These are phyloP conservation scores for Mycena amicta DNA, from an alignment of 768 basidiomycete species.

Conservation along the genomic window DNA sequence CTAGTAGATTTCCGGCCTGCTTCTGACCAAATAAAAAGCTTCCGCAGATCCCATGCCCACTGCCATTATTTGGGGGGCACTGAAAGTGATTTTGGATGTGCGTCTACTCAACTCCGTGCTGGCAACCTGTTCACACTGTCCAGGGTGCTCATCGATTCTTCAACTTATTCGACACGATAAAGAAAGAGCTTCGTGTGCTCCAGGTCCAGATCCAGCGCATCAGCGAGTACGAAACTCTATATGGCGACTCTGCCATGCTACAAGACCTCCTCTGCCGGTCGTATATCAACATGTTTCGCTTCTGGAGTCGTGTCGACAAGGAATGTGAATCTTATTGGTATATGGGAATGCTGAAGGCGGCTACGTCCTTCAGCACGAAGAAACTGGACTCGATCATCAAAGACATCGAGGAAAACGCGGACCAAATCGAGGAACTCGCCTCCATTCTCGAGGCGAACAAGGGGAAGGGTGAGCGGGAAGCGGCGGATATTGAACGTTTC, in stretches of 20 bases:
- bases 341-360: neutral
- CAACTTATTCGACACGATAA: conserved; percentile 26
- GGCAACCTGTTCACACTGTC: neutral
- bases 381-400: conserved; percentile 18
- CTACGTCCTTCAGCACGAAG: conserved; percentile 9
- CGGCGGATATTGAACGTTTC: conserved; percentile 11
- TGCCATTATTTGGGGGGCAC: conserved; percentile 20
- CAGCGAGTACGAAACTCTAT: conserved; percentile 18
- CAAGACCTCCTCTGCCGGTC: conserved; percentile 19
- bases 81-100: conserved; percentile 17
- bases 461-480: conserved; percentile 14
- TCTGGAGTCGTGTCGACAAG: conserved; percentile 27
- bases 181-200: conserved; percentile 17
- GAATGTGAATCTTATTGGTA: conserved; percentile 21
- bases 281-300: conserved; percentile 26
- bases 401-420: conserved; percentile 13
- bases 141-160: conserved; percentile 21
- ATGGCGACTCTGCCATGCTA: conserved; percentile 17
- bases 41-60: conserved; percentile 16
- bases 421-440: conserved; percentile 10
- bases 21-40: neutral
- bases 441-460: conserved; percentile 16
- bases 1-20: neutral
- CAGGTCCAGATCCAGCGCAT: conserved; percentile 17
- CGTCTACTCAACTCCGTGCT: neutral